These are phyloP conservation scores for Thermomyces lanuginosus DNA, from an alignment of 2,329 filamentous ascomycete genomes.

Conservation along the genomic window DNA sequence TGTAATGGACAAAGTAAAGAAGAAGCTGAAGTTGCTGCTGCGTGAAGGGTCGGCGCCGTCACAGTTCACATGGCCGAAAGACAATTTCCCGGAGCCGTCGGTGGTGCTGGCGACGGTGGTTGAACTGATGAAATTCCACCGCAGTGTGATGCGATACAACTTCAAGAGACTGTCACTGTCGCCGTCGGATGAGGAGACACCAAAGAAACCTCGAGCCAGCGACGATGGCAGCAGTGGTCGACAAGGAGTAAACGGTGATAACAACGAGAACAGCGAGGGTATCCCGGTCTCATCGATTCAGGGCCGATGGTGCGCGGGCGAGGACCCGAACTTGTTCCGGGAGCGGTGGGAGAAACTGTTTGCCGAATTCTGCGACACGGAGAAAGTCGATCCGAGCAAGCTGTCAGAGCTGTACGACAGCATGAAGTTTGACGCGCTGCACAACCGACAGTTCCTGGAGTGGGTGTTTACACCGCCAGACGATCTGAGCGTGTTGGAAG, in stretches of 20 bases:
- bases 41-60: slow-evolving; percentile 86
- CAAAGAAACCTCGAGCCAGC: slow-evolving; percentile 8
- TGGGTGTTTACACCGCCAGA: slow-evolving; percentile 89
- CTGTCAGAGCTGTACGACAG: slow-evolving; percentile 97
- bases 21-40: slow-evolving; percentile 87
- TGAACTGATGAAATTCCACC: slow-evolving; percentile 94
- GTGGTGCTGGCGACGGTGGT: slow-evolving; percentile 84
- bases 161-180: slow-evolving; percentile 58
- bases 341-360: slow-evolving; percentile 98
- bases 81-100: slow-evolving; percentile 84
- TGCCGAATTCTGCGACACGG: slow-evolving; percentile 84
- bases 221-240: too few relatives aligned
- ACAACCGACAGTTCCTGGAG: slow-evolving; percentile 90
- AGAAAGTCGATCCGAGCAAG: slow-evolving; percentile 97
- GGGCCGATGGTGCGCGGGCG: slow-evolving; percentile 85
- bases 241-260: background rate
- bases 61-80: slow-evolving; percentile 91
- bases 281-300: slow-evolving; percentile 58
- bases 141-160: slow-evolving; percentile 87
- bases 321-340: slow-evolving; percentile 85
- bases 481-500: slow-evolving; percentile 48
- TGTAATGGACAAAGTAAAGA: slow-evolving; percentile 99
- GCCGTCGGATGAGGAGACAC: slow-evolving; percentile 7
- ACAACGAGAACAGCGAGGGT: slow-evolving; percentile 13
- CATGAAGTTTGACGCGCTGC: slow-evolving; percentile 97